A percentile compares a stretch with the other conserved stretches of the same genome.
phyloP scores from a whole-genome alignment of 768 basidiomycete species.

The Podaxis carcinomalis region DNA sequence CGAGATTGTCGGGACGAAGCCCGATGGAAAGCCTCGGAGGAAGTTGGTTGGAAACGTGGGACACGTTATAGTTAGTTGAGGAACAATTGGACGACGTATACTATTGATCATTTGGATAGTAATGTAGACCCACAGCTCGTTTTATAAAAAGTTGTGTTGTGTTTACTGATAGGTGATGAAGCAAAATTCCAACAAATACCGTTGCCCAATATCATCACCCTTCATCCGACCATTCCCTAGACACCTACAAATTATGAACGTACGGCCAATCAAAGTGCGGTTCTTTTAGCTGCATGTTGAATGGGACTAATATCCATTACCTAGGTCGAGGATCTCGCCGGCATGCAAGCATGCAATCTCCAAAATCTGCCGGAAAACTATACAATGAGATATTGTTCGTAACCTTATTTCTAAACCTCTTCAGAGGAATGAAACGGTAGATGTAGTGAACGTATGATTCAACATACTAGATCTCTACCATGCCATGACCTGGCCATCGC shows the following conservation, averaged over 20 bases:
- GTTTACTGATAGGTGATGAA: background rate
- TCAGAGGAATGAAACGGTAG: constrained; percentile 2
- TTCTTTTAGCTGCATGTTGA: background rate
- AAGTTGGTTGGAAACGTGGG: constrained; percentile 39
- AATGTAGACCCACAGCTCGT: background rate
- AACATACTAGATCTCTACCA: constrained; percentile 71
- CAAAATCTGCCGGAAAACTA: constrained; percentile 96
- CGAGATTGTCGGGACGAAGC: constrained; percentile 35
- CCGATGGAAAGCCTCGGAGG: constrained; percentile 41
- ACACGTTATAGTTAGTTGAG: constrained; percentile 37
- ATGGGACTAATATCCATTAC: background rate
- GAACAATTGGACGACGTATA: background rate
- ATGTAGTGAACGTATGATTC: constrained; percentile 10
- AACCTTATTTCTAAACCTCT: background rate
- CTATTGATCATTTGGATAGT: background rate
- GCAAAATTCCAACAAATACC: background rate
- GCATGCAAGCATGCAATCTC: constrained; percentile 96
- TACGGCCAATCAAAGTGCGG: constrained; percentile 39
- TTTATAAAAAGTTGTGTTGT: background rate
- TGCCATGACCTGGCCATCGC: constrained; percentile 89
- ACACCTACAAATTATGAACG: constrained; percentile 31
- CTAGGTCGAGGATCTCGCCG: constrained; percentile 83
- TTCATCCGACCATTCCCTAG: background rate
- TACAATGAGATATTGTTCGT: constrained; percentile 75
- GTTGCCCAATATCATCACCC: background rate